phyloP scores from a whole-genome alignment of 345 rosid species.

The Pistacia vera region DNA sequence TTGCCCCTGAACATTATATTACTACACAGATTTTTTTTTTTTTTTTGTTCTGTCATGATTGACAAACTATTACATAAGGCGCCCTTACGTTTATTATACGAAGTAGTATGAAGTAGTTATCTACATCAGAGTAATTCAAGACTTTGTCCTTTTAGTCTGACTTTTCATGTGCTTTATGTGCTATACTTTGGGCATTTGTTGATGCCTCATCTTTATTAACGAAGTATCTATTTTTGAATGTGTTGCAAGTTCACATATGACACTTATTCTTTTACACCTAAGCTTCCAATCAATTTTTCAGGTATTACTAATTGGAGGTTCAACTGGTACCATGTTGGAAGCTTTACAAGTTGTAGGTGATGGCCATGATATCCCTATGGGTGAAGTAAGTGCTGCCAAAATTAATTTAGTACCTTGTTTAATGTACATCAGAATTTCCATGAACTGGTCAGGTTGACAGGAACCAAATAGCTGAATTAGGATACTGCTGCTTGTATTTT shows the following conservation, averaged over 20 bases:
- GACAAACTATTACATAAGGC: background rate
- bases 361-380: constrained; percentile 55
- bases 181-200: no score
- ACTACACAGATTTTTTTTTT: background rate
- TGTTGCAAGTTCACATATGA: constrained; percentile 14
- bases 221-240: background rate
- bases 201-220: background rate
- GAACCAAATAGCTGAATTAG: background rate
- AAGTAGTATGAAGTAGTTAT: background rate
- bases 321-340: constrained; percentile 99
- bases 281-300: constrained; percentile 32
- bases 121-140: background rate
- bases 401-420: constrained; percentile 1
- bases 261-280: constrained; percentile 7
- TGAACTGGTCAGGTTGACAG: background rate
- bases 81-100: background rate
- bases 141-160: background rate
- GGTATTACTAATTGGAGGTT: constrained; percentile 94
- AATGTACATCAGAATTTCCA: background rate
- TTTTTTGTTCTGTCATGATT: background rate
- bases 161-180: background rate
- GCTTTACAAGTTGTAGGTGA: constrained; percentile 92
- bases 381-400: constrained; percentile 61
- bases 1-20: background rate
- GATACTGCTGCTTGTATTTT: background rate